phyloP scores from a whole-genome alignment of 306 rosid genomes.

The Quercus aquifolioides region DNA sequence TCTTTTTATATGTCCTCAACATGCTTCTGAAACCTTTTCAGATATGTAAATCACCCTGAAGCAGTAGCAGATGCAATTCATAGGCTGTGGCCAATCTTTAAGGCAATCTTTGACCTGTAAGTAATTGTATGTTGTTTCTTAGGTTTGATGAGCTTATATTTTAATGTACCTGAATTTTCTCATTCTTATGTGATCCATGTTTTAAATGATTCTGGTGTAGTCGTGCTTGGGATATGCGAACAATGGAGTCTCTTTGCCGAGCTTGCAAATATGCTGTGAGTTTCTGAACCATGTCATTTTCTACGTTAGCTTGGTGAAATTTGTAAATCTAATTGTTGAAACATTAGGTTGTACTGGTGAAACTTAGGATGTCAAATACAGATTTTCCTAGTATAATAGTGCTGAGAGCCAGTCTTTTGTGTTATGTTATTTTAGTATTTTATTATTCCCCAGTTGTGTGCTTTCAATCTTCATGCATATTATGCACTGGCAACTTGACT shows the following conservation, averaged over 20 bases:
- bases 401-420: background rate
- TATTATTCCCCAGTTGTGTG: no score
- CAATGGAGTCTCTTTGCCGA: slow-evolving; percentile 99
- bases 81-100: slow-evolving; percentile 94
- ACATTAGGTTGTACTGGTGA: background rate
- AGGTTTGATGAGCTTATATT: background rate
- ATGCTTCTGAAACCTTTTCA: slow-evolving; percentile 31
- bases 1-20: slow-evolving; percentile 25
- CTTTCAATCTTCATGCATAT: background rate
- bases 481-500: background rate
- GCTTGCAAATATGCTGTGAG: slow-evolving; percentile 99
- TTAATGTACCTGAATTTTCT: background rate
- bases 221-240: slow-evolving; percentile 99
- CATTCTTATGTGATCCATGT: slow-evolving; percentile 17
- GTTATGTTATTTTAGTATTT: background rate
- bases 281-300: slow-evolving; percentile 27
- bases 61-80: slow-evolving; percentile 98
- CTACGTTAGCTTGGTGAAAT: slow-evolving; percentile 6
- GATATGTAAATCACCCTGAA: slow-evolving; percentile 93
- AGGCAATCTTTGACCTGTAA: slow-evolving; percentile 95
- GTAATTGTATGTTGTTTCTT: slow-evolving; percentile 27
- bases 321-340: background rate
- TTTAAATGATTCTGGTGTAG: slow-evolving; percentile 41
- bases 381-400: background rate
- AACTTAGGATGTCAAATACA: background rate